Evolutionary conservation across 2,329 filamentous ascomycete species (phyloP).

Genomic region (Aspergillus sp.): DNA sequence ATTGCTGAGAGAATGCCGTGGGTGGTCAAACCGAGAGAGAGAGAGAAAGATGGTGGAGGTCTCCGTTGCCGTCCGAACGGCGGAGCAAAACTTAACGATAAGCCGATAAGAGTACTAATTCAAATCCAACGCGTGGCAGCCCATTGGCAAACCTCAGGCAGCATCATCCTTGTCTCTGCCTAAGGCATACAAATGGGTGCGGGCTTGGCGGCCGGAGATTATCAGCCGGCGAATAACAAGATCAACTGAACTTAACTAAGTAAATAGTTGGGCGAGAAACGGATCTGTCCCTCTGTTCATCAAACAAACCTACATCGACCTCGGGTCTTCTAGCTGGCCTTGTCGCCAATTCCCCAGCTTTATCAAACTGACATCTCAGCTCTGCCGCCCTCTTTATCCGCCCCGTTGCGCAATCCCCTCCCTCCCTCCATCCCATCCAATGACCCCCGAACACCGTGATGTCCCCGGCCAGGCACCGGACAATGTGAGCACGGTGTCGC

Average conservation of each 20-base stretch:
- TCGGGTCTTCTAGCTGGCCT: not conserved
- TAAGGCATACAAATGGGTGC: not conserved
- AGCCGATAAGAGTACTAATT: not conserved
- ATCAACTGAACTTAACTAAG: not conserved
- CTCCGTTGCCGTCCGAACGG: not conserved
- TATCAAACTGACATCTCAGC: not conserved
- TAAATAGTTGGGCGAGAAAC: not conserved
- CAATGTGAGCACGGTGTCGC: slow-evolving; percentile 21
- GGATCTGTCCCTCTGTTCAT: not conserved
- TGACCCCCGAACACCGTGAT: slow-evolving; percentile 31
- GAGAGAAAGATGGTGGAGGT: no score
- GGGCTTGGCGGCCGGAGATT: slow-evolving; percentile 2
- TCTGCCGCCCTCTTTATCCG: no score
- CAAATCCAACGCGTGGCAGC: not conserved
- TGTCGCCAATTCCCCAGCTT: not conserved
- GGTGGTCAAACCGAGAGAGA: not conserved
- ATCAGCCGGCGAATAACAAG: slow-evolving; percentile 2
- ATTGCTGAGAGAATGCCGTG: not conserved
- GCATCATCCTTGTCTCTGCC: not conserved
- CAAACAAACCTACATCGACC: not conserved
- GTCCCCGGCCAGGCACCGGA: slow-evolving; percentile 26
- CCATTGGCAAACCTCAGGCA: slow-evolving; percentile 1
- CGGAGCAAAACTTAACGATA: slow-evolving; percentile 3
- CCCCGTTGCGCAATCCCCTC: not conserved
- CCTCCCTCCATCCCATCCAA: slow-evolving; percentile 14